Base-by-base conservation (phyloP, 768 basidiomycete species). In the Fibroporia radiculosa region DNA sequence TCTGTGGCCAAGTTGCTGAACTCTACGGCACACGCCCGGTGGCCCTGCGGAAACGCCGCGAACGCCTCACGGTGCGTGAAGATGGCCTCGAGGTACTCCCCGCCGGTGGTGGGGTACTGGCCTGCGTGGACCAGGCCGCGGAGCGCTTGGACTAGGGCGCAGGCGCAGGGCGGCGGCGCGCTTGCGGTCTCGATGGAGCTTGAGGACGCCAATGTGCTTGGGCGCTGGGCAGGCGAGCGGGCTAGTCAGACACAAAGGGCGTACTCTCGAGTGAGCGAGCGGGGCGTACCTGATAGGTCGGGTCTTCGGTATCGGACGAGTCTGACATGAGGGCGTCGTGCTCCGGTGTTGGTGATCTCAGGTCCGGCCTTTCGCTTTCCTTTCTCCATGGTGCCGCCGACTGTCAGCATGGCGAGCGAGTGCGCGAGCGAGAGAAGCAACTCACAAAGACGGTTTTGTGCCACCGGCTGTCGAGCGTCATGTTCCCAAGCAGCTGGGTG, bases 61-160 rank as follows among this genome's bases (percentile, higher is more conserved):
- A 81, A 69, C 28, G 82, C 75, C 58, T 82, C 78, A 57, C 85
- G 83, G 65, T 89, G 85, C 0, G 78, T 77, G 63, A 86, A 84
- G 55, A 89, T 80, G 41, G 74, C 71, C 57, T 89, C 85, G 62
- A 89, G 74, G 57, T 86, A 89, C 47, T 75, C 83, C 54, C 84
- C 84, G 65, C 74, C 72, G 37, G 81, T 82, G 44, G 81, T 85
- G 53, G 63, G 62, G 47, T 69, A 64, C 6, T 47, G 54, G 38
- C 51, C 60, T 45, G 58, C 45, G 10, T 53, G 55, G 48, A 60
- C 48, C 45, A 53, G 57, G 32, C 31, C 56, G 40, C 49, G 58
- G 36, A 64, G 48, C 25, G 56, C 48, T 45, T 58, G 57, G 32
- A 66, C 58, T 47, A 63, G 56, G 16, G 55, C 59, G 59, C 64